Conservation (phyloP, 2,329 filamentous ascomycete genomes). For the Chaetomiaceae sp. region DNA sequence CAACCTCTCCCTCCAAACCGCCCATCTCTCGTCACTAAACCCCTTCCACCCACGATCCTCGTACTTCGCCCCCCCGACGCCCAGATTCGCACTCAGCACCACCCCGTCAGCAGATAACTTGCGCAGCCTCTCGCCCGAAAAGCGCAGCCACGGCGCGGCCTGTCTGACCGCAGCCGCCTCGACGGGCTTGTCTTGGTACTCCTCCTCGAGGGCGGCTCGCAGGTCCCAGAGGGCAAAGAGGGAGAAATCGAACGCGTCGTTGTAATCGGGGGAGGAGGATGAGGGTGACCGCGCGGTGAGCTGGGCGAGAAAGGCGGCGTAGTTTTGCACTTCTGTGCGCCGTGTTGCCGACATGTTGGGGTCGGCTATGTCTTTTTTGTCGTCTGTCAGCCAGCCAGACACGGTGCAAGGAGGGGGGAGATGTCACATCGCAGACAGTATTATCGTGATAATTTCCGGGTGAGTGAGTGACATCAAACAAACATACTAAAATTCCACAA, state of each 20-base stretch:
- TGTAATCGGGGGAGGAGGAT: too few relatives aligned
- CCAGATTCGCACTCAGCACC: slow-evolving; percentile 18
- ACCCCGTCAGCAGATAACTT: slow-evolving; percentile 14
- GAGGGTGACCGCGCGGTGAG: slow-evolving; percentile 21
- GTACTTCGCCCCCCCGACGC: slow-evolving; percentile 20
- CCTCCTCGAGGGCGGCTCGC: slow-evolving; percentile 28
- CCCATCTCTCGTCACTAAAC: slow-evolving; percentile 27
- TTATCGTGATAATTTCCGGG: too few relatives aligned
- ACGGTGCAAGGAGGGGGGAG: too few relatives aligned
- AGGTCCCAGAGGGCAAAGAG: slow-evolving; percentile 29
- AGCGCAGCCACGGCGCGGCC: slow-evolving; percentile 26
- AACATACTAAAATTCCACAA: slow-evolving; percentile 28
- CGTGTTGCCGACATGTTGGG: slow-evolving; percentile 15
- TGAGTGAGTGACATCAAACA: too few relatives aligned
- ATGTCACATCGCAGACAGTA: too few relatives aligned
- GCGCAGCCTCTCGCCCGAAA: slow-evolving; percentile 18
- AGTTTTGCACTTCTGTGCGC: slow-evolving; percentile 18
- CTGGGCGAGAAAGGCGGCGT: slow-evolving; percentile 26
- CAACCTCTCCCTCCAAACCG: slow-evolving; percentile 25
- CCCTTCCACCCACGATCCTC: slow-evolving; percentile 26
- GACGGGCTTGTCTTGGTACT: neutral
- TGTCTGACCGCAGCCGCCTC: slow-evolving; percentile 19
- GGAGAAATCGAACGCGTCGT: slow-evolving; percentile 26
- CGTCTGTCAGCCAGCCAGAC: neutral
- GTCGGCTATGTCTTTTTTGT: slow-evolving; percentile 18